Conservation (phyloP, 1,284 basidiomycete genomes). For the Ustilago loliicola region DNA sequence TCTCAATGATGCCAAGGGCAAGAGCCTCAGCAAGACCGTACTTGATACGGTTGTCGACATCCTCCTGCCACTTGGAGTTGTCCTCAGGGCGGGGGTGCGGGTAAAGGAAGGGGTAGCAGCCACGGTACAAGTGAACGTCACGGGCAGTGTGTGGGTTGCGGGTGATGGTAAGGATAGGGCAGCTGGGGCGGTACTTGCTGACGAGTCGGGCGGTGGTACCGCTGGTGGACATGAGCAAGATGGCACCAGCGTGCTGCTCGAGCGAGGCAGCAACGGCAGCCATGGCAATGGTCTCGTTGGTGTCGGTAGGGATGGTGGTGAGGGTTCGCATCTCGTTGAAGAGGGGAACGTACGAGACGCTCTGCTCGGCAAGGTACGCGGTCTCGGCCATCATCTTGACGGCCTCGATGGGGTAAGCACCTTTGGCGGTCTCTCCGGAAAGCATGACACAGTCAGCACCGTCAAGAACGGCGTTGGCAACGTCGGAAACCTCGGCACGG, state of each 20-base stretch:
- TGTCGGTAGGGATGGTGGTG: constrained; percentile 66
- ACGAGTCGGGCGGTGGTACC: constrained; percentile 96
- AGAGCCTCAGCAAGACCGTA: constrained; percentile 92
- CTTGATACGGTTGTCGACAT: constrained; percentile 77
- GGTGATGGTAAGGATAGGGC: constrained; percentile 92
- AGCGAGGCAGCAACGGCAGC: constrained; percentile 68
- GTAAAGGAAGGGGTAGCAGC: constrained; percentile 98
- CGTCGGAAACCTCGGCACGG: constrained; percentile 70
- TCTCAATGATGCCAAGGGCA: constrained; percentile 86
- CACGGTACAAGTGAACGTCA: constrained; percentile 96
- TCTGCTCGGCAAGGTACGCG: constrained; percentile 69
- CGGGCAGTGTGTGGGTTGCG: constrained; percentile 95
- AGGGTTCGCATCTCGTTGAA: constrained; percentile 73
- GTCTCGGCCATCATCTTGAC: constrained; percentile 71
- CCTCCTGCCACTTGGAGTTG: constrained; percentile 94
- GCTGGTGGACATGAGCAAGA: constrained; percentile 91
- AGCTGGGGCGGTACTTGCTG: constrained; percentile 94
- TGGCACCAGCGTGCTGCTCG: constrained; percentile 72
- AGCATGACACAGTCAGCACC: constrained; percentile 71
- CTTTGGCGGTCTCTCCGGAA: constrained; percentile 70
- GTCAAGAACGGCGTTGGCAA: constrained; percentile 70
- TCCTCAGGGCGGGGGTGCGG: constrained; percentile 86
- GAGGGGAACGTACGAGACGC: constrained; percentile 67
- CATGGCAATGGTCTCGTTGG: constrained; percentile 69
- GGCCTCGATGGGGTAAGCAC: constrained; percentile 72